These are phyloP conservation scores for Yarrowia hollandica DNA, from an alignment of 805 yeast species.

Conservation along the genomic window DNA sequence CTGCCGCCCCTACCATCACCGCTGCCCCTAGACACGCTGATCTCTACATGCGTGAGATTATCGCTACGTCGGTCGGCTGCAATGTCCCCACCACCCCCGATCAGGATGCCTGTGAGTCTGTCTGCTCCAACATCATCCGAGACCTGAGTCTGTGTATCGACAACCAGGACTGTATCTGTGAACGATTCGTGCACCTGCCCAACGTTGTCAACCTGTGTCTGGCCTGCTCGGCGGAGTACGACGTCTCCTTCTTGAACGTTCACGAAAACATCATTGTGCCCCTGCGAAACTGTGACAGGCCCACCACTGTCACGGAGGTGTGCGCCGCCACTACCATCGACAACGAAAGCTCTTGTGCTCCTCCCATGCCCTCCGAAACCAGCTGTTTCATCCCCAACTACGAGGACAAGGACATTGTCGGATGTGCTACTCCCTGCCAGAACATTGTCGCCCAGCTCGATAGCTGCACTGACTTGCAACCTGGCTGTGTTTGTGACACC, in stretches of 20 bases:
- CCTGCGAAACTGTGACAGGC: background rate
- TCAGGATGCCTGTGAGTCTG: background rate
- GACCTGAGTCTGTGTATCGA: slow-evolving; percentile 6
- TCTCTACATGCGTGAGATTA: background rate
- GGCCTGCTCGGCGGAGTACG: background rate
- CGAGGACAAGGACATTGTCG: background rate
- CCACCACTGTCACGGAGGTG: background rate
- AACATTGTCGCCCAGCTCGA: background rate
- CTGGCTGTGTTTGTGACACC: background rate
- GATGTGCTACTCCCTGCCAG: background rate
- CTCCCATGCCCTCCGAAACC: background rate
- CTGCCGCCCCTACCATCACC: background rate
- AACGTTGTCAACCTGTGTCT: slow-evolving; percentile 8
- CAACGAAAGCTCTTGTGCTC: slow-evolving; percentile 6
- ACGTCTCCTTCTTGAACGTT: background rate
- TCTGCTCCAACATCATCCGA: background rate
- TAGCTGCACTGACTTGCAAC: no score
- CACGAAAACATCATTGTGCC: background rate
- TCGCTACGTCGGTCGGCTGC: background rate
- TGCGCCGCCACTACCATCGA: background rate
- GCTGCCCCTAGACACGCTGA: background rate
- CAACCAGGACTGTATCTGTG: background rate
- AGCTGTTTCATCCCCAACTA: background rate
- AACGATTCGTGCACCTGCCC: background rate
- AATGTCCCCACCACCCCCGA: background rate